Base-by-base conservation (phyloP, 495 filamentous ascomycete species). In the Cercophora samala region DNA sequence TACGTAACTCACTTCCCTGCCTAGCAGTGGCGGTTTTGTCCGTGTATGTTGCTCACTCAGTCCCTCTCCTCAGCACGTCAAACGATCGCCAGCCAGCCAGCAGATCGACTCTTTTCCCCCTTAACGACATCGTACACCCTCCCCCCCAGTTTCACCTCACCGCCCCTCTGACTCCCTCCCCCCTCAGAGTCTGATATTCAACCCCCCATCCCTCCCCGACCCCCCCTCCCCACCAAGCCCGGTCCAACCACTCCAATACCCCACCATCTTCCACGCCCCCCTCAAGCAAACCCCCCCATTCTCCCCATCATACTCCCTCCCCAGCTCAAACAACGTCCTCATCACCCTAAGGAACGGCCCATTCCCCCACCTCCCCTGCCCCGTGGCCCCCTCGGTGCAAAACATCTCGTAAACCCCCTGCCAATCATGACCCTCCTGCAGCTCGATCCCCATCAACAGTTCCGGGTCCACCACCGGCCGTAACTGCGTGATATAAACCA, bases 401-500 rank as follows among this genome's bases (percentile, higher is more conserved):
- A 72, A 63, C 4, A 63, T 52, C 15, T 60, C 37, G 18, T 67
- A 62, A 5, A 75, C 52, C 9, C 22, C 42, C 4, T 70, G 63
- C 73, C 75, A 75, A 23, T 56, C 53, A 11, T 37, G 25, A 4
- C 25, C 56, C 25, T 60, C 55, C 6, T 61, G 46, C 2, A 68
- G 13, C 2, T 64, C 64, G 3, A n/a, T 61, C 6, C 62, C 59
- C 3, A 53, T 51, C 42, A 77, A 24, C 11, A 75, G 68, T 8
- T 26, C 53, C n/a, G 24, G 22, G 32, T 77, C 71, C 11, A 74
- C 26, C 19, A 72, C 68, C 0, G 75, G 75, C 51, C 75, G 32
- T 21, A 77, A 70, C 69, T 77, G 75, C 1, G 75, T 75, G 29
- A 77, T 54, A 58, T 77, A 77, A 5, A 63, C 19, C 17, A 77